phyloP scores from a whole-genome alignment of 1,284 basidiomycete species.

The Moesziomyces parantarcticus region DNA sequence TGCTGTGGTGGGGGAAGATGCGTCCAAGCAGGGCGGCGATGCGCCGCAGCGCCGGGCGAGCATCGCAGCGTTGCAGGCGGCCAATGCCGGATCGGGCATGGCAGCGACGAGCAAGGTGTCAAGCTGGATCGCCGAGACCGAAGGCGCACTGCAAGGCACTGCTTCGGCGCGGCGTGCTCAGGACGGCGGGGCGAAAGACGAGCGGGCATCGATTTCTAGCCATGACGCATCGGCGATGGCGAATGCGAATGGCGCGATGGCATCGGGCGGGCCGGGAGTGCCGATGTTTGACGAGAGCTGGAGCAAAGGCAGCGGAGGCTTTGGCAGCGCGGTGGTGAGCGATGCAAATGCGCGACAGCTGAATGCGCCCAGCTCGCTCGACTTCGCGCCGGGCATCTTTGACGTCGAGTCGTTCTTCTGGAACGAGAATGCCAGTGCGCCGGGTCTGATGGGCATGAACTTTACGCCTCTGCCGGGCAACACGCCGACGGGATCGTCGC shows the following conservation, averaged over 20 bases:
- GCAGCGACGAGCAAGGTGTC: constrained; percentile 22
- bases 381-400: constrained; percentile 49
- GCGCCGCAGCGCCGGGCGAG: constrained; percentile 17
- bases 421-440: constrained; percentile 51
- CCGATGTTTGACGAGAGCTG: neutral
- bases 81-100: constrained; percentile 4
- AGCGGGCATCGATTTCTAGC: neutral
- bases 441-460: constrained; percentile 26
- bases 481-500: neutral
- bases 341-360: neutral
- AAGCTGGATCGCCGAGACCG: constrained; percentile 47
- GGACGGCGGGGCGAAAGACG: neutral
- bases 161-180: neutral
- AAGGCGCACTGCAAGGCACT: constrained; percentile 22
- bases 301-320: constrained; percentile 2
- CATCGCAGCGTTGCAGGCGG: constrained; percentile 27
- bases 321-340: neutral
- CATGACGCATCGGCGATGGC: neutral
- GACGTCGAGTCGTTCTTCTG: constrained; percentile 59
- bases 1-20: constrained; percentile 50
- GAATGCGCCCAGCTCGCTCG: neutral
- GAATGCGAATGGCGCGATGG: neutral
- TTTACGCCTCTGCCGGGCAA: constrained; percentile 2
- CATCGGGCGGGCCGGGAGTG: neutral
- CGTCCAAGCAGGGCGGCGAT: constrained; percentile 26